Base-by-base conservation (phyloP, 768 basidiomycete genomes). In the Macrolepiota dolichaula region DNA sequence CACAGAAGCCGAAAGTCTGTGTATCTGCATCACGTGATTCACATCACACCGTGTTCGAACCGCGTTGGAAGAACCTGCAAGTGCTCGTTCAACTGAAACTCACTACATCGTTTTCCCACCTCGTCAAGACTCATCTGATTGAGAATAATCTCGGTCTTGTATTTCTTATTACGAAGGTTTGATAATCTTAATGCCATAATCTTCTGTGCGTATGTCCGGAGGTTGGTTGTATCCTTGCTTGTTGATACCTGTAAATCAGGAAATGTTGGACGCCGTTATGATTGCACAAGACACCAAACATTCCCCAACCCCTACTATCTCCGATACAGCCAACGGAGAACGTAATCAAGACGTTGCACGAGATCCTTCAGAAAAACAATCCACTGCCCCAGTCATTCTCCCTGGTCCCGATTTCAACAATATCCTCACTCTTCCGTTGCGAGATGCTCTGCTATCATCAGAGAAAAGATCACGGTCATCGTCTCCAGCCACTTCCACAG, bases 351-450 rank as follows among this genome's bases (percentile, higher is more conserved):
- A 77, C 50, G 68, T 75, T 25, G 77, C 81, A 13, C 75, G 75
- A 65, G 71, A 81, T 27, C 78, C 81, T 68, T 81, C 83, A 37
- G 83, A 84, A 71, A 81, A 81, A 64, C 75, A 73, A 58, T 77
- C 79, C 62, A 67, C 73, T 24, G 69, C 77, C 44, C 66, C 74
- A 67, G 69, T 63, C 65, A 70, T n/a, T 64, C 62, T 59, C 19
- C 55, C 64, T 52, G 52, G 49, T 58, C 61, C 25, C 32, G 25
- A 25, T 4, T 25, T 32, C 44, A 42, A 51, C 60, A 69, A 67
- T 46, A 69, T 67, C 68, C 67, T 62, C n/a, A 69, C 70, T 49
- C 69, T 63, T 58, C 60, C 63, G 49, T 65, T 59, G 46, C 65
- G n/a, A 13, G 49, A 59, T 19, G 25, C 17, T 24, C 15, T 22